Conservation (phyloP, 140 eudicot genomes). For the Cichorium intybus region DNA sequence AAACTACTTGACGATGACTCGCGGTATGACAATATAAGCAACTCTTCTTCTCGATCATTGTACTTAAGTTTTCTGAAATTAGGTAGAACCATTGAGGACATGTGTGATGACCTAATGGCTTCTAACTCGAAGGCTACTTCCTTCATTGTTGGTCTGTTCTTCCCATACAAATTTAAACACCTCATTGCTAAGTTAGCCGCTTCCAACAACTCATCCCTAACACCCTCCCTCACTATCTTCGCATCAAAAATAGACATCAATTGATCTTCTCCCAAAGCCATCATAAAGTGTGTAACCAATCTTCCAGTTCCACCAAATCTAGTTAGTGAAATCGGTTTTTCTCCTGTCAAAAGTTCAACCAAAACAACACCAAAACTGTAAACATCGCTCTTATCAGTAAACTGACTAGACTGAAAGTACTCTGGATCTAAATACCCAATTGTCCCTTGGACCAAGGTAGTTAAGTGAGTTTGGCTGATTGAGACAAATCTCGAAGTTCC, state of each 20-base stretch:
- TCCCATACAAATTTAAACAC: conserved; percentile 43
- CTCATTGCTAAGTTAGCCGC: conserved; percentile 28
- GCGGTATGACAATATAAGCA: conserved; percentile 11
- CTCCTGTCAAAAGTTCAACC: conserved; percentile 38
- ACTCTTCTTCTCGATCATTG: conserved; percentile 17
- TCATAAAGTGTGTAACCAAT: conserved; percentile 29
- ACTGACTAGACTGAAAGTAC: conserved; percentile 46
- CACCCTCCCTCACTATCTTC: conserved; percentile 18
- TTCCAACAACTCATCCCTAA: conserved; percentile 5
- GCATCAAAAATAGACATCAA: conserved; percentile 30
- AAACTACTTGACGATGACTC: conserved; percentile 12
- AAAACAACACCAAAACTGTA: conserved; percentile 53
- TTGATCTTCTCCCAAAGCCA: conserved; percentile 22
- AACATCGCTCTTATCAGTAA: conserved; percentile 49
- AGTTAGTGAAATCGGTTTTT: conserved; percentile 29
- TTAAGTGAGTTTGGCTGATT: conserved; percentile 39
- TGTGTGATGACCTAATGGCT: conserved; percentile 13
- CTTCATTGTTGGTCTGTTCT: conserved; percentile 46
- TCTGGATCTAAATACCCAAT: conserved; percentile 52
- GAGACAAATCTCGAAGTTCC: conserved; percentile 40
- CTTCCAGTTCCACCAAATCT: conserved; percentile 26
- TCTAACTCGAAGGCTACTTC: conserved; percentile 43
- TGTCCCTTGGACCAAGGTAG: conserved; percentile 47
- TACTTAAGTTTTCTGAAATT: background rate
- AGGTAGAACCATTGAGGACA: conserved; percentile 5